Conservation (phyloP, 1,139 yeast species). For the Kodamaea arcana region DNA sequence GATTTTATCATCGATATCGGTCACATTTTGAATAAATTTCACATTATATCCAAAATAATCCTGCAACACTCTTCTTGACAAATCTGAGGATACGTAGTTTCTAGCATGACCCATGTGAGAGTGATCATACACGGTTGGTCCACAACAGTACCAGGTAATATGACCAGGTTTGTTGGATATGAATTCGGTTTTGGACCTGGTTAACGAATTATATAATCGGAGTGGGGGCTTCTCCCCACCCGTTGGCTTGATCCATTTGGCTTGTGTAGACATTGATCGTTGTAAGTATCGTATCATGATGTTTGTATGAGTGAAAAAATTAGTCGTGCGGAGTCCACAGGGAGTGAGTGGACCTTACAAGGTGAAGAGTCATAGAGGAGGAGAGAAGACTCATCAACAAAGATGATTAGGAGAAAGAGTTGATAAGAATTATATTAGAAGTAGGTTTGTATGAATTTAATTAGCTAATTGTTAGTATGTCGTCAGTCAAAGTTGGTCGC, state of each 20-base stretch:
- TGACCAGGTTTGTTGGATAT: slow-evolving; percentile 57
- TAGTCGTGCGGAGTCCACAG: no score
- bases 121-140: slow-evolving; percentile 97
- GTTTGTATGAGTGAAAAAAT: background rate
- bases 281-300: background rate
- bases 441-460: no score
- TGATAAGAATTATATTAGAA: no score
- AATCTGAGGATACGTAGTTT: slow-evolving; percentile 91
- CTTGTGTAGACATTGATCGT: slow-evolving; percentile 21
- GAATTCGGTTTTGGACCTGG: slow-evolving; percentile 75
- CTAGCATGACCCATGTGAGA: slow-evolving; percentile 99
- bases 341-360: no score
- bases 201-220: slow-evolving; percentile 69
- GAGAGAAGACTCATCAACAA: no score
- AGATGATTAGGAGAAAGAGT: no score
- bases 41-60: slow-evolving; percentile 90
- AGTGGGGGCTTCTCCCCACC: slow-evolving; percentile 19
- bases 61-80: slow-evolving; percentile 80
- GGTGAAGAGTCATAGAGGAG: no score
- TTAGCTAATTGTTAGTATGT: slow-evolving; percentile 10
- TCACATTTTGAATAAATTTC: slow-evolving; percentile 88
- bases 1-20: slow-evolving; percentile 96
- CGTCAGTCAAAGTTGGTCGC: slow-evolving; percentile 40
- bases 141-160: slow-evolving; percentile 96
- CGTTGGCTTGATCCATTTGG: slow-evolving; percentile 36